Base-by-base conservation (phyloP, 331 rosid genomes). In the Acacia concinna region DNA sequence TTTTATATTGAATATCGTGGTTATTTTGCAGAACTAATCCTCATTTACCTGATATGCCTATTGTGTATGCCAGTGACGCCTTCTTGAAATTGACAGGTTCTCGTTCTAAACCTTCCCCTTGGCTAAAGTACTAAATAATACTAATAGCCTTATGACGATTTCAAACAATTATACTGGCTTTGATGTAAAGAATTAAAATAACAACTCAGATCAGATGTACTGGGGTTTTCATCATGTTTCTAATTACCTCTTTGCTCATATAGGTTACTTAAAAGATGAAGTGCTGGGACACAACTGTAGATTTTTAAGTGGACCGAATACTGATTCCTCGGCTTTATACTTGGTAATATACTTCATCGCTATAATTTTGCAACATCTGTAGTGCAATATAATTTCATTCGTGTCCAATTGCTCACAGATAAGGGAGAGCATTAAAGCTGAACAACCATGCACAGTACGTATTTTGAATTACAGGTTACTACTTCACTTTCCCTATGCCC, bases 381-480 rank as follows among this genome's bases (percentile, higher is more conserved):
- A 35, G 18, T 79, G 54, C 40, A 13, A 70, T 43, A 84, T 68
- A 41, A 62, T 77, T 83, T 34, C 62, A 68, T 66, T 43, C 49
- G 44, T 77, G 73, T 41, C 62, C 76, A 77, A 10, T 71, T 86
- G 79, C 84, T 81, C 54, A 72, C 91, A 96, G 99, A 89, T 96
- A 81, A 86, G 87, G 88, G 97, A 93, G 81, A 89, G 91, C 86
- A 71, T 96, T 84, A 81, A 78, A 81, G 47, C 74, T 62, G 88
- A 90, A 73, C 91, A 81, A 84, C 88, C 96, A 68, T 89, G 98
- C 89, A 93, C 99, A 78, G 96, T 93, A 82, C 94, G 89, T 87
- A 88, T 93, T 82, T 90, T 96, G 92, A 96, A 90, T 90, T 96
- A 93, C 98, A 96, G 99, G 99, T 96, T 87, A 57, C 90, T 79